Base-by-base conservation (phyloP, 257 asterid genomes). In the Eucommia ulmoides region DNA sequence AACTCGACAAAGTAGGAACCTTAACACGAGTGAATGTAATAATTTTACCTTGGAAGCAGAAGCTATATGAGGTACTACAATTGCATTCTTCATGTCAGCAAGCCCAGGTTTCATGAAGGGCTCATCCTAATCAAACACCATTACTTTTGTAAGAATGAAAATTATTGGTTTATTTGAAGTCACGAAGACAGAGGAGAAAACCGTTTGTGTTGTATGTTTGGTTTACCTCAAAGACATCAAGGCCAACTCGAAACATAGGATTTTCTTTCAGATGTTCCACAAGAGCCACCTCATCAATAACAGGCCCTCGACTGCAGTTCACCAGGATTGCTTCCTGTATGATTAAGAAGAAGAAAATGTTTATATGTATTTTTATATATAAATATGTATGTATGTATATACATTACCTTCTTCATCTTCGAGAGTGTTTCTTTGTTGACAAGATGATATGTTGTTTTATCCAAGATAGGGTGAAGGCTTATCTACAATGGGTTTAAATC, bases 241-340 rank as follows among this genome's bases (percentile, higher is more conserved):
- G 96, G n/a, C 94, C 97, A 69, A 85, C 97, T 65, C 97, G 78
- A 64, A 88, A 88, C 97, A 88, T 88, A 38, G 96, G 97, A 67
- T 84, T 88, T 20, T 65, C 87, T 61, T 62, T 88, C 63, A 88
- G 74, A 66, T 88, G 97, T 61, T 84, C 88, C 1, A 88, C 97
- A 1, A 88, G 97, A 52, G 96, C 96, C n/a, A 54, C 91, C 82
- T 88, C 97, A 45, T 88, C 94, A 21, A 88, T 19, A 24, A 88
- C 97, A 15, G 97, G 97, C 19, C 97, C 97, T 66, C 96, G 72
- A 78, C 97, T 88, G 79, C 97, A 88, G 74, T 88, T 88, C 45
- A 88, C 61, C 7, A 88, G 95, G 49, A 88, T 78, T 48, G 97
- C 97, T 53, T 88, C 96, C 96, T 87, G 60, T 55, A 48, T 38